These are phyloP conservation scores for Dimocarpus longan DNA, from an alignment of 345 rosid species.

Conservation along the genomic window DNA sequence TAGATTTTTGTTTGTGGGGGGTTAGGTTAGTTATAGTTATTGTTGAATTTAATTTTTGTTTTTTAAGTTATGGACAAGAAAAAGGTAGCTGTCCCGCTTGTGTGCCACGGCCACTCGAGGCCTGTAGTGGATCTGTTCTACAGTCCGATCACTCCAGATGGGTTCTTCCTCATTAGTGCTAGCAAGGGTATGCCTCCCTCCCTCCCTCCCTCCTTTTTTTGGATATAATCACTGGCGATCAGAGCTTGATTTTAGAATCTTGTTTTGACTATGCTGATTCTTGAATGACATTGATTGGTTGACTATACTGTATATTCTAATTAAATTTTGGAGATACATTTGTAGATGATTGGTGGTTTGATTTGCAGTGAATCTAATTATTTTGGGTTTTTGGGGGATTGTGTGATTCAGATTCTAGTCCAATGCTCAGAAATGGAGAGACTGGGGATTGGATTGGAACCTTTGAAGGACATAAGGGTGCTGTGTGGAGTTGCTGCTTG, in stretches of 20 bases:
- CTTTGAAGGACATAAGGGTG: constrained; percentile 56
- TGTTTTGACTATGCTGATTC: neutral
- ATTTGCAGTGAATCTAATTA: neutral
- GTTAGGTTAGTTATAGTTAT: neutral
- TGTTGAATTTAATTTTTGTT: neutral
- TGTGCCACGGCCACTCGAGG: constrained; percentile 87
- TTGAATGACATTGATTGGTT: neutral
- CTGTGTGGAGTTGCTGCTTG: constrained; percentile 51
- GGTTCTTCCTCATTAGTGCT: constrained; percentile 81
- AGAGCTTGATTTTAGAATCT: neutral
- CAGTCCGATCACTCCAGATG: constrained; percentile 84
- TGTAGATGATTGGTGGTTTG: neutral
- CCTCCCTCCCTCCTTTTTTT: neutral
- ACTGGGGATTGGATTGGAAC: constrained; percentile 57
- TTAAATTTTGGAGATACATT: neutral
- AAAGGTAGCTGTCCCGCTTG: constrained; percentile 65
- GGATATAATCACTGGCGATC: neutral
- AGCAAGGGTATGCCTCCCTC: constrained; percentile 58
- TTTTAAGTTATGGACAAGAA: constrained; percentile 44
- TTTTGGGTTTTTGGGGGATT: neutral
- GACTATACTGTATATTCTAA: neutral
- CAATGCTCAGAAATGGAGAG: constrained; percentile 54
- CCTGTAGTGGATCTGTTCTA: constrained; percentile 80
- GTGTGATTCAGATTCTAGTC: constrained; percentile 42
- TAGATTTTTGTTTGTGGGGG: neutral